These are phyloP conservation scores for Ceratobasidium theobromae DNA, from an alignment of 1,284 basidiomycete genomes.

Conservation along the genomic window DNA sequence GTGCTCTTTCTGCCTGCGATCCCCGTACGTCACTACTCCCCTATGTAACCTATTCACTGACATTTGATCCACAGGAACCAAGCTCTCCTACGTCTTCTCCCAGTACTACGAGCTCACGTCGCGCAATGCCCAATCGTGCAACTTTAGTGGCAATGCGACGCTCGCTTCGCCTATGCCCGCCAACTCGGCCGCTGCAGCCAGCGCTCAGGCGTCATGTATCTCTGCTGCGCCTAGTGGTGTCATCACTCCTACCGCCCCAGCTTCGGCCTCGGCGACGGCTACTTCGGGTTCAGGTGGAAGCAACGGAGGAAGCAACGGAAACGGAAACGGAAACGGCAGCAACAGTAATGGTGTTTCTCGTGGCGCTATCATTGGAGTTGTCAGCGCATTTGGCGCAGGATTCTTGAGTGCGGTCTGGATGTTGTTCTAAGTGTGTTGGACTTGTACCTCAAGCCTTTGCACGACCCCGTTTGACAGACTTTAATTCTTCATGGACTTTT, in stretches of 20 bases:
- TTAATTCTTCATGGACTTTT: no score
- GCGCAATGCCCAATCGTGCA: conserved; percentile 62
- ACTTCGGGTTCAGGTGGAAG: neutral
- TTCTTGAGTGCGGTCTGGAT: conserved; percentile 9
- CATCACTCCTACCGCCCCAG: conserved; percentile 62
- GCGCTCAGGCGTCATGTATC: conserved; percentile 71
- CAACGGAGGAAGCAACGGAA: neutral
- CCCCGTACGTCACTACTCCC: conserved; percentile 55
- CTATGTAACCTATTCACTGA: neutral
- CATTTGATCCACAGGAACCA: conserved; percentile 55
- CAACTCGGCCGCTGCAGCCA: conserved; percentile 54
- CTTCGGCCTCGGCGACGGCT: conserved; percentile 9
- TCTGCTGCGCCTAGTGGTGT: conserved; percentile 62
- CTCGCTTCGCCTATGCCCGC: conserved; percentile 62
- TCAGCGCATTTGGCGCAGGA: neutral
- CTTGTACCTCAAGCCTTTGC: neutral
- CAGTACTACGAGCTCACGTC: conserved; percentile 71
- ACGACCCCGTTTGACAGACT: no score
- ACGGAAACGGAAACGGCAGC: neutral
- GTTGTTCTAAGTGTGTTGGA: conserved; percentile 3
- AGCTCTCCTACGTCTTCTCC: conserved; percentile 83
- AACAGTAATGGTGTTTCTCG: neutral
- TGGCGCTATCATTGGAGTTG: neutral
- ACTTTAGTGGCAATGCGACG: conserved; percentile 82
- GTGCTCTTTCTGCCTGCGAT: conserved; percentile 70